Evolutionary conservation across 805 yeast genomes (phyloP).

Genomic region (Suhomyces sp.): DNA sequence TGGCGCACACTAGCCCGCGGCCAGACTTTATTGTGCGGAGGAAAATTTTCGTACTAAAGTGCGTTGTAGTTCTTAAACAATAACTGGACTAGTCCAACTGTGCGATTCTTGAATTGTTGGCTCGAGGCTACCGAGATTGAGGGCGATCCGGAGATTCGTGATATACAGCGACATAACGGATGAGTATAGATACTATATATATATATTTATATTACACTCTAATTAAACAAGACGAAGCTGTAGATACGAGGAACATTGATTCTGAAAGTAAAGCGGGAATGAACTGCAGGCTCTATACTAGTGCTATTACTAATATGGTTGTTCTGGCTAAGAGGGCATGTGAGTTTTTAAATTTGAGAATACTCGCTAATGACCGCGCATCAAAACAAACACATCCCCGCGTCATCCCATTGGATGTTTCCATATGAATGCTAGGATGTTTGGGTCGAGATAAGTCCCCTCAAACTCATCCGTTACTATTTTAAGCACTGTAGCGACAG

Average conservation of each 20-base stretch:
- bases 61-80: background rate
- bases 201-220: too few relatives aligned
- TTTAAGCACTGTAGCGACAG: conserved; percentile 26
- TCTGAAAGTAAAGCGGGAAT: background rate
- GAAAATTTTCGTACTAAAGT: background rate
- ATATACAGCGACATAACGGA: background rate
- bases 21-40: background rate
- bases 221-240: background rate
- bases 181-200: background rate
- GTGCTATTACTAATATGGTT: background rate
- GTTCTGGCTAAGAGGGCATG: background rate
- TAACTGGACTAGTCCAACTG: background rate
- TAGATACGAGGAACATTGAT: background rate
- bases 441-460: conserved; percentile 49
- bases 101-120: background rate
- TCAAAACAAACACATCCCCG: background rate
- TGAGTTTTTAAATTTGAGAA: background rate
- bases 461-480: background rate
- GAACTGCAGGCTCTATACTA: background rate
- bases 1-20: background rate
- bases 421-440: too few relatives aligned
- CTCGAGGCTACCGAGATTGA: background rate
- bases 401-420: conserved; percentile 1
- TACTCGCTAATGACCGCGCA: background rate
- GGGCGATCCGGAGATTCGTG: background rate